Evolutionary conservation across 2,329 filamentous ascomycete species (phyloP), one percentile per base, ranked within the genome.

Genomic region (Claviceps maximensis): DNA sequence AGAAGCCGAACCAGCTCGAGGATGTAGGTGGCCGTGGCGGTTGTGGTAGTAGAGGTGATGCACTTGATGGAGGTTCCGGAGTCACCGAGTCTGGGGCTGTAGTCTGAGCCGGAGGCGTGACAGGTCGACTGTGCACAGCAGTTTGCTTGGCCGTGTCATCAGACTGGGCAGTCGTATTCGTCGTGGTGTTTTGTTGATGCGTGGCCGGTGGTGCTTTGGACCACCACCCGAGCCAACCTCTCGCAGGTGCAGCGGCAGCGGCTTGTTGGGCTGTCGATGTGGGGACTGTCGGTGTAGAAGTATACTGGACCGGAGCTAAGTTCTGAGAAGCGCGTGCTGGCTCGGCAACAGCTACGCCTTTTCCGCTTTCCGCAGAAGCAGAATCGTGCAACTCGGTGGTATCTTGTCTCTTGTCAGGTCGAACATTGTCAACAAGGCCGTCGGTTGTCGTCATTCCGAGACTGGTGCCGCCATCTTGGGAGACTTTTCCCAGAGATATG

Each of bases 161-260:
- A 53, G 27, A 19, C 40, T 44, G 2, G 21, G 36, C 10, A 25
- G 29, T 19, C 47, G 52, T 48, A 25, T 29, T 19, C 47, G 52
- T 48, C 51, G 47, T 23, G 56, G 55, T 59, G 59, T 62, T 59
- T 48, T 55, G 53, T 51, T 49, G 46, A 42, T 54, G 38, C 55
- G 53, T 45, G 9, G 58, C 58, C 36, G 62, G 57, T n/a, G 64
- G 60, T 13, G 58, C 57, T 49, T 56, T 65, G 17, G 61, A 62
- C 61, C 78, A 67, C 78, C 79, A 82, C 33, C 75, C 72, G 17
- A 81, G 63, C 79, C 79, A 82, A 21, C 76, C 71, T 27, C 74
- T 71, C 7, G 74, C 68, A 23, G 68, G 59, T 23, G 59, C 54
- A 5, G 33, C 54, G 21, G 59, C 54, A 5, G 33, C 54, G 46